A percentile compares a stretch with the other conserved stretches of the same genome.
Evolutionary conservation across 768 basidiomycete species (phyloP).

Genomic region (Steccherinum ochraceum): DNA sequence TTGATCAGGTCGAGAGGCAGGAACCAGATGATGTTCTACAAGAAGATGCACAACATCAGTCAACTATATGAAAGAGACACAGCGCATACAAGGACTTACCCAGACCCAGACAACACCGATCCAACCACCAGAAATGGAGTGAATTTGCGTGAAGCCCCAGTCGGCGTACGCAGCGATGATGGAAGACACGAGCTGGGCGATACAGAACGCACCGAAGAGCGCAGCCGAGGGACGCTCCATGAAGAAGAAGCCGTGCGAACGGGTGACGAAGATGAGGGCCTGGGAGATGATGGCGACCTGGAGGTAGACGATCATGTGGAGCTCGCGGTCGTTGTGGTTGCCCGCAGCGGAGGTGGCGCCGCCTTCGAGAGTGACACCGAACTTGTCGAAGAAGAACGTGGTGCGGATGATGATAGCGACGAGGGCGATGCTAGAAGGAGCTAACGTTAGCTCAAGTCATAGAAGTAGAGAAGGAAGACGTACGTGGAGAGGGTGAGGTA

Average conservation of each 20-base stretch:
- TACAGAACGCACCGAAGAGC: constrained; percentile 82
- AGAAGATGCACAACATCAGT: no score
- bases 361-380: constrained; percentile 56
- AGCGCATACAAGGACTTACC: constrained; percentile 43
- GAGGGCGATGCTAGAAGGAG: constrained; percentile 52
- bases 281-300: constrained; percentile 99
- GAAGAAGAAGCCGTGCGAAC: constrained; percentile 94
- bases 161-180: constrained; percentile 92
- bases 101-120: constrained; percentile 97
- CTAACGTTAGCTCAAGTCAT: constrained; percentile 11
- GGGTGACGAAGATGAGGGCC: constrained; percentile 94
- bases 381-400: constrained; percentile 83
- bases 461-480: constrained; percentile 22
- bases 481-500: constrained; percentile 92
- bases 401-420: constrained; percentile 84
- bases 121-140: constrained; percentile 83
- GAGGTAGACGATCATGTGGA: constrained; percentile 90
- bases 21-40: constrained; percentile 93
- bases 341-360: constrained; percentile 21
- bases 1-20: constrained; percentile 93
- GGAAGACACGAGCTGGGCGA: constrained; percentile 91
- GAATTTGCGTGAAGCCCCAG: constrained; percentile 91
- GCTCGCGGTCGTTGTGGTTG: constrained; percentile 56
- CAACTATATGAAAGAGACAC: constrained; percentile 10
- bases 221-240: constrained; percentile 92